Base-by-base conservation (phyloP, 805 yeast genomes). In the Myxozyma geophila region DNA sequence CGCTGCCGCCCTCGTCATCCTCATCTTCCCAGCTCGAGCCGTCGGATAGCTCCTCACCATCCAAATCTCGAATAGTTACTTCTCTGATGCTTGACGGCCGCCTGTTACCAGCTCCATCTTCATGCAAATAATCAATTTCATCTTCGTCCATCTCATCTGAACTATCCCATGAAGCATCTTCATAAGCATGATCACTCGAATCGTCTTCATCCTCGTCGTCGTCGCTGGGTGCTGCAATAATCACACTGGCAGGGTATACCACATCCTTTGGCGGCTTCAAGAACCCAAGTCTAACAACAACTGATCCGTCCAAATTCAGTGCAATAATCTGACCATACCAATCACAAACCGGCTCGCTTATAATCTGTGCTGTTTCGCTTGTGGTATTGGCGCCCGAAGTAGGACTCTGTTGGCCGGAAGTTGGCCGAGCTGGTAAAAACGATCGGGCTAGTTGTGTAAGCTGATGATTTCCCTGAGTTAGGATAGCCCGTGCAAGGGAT, bases 391-490 rank as follows among this genome's bases (percentile, higher is more conserved):
- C 10, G 10, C n/a, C 58, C 37, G 52, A 39, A 9, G 46, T 53
- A n/a, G 64, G 63, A 5, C 53, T 55, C 50, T 37, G 50, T 17
- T 51, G 59, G 28, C 65, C 62, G 7, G 63, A 54, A 9, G 36
- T 49, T 15, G 61, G 47, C 13, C 67, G 61, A 6, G 40, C 36
- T 1, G 69, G 67, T 21, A 66, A 39, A 17, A 66, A 44, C 33
- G 69, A 58, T 7, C 69, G 59, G 15, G 69, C 69, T 19, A 66
- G 57, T 56, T 63, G 67, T 1, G 68, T 41, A 10, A 66, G 69
- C 49, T 61, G 66, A 41, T 63, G 62, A 33, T 66, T 66, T 8
- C 68, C 67, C 43, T 66, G 69, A 10, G 55, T 28, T 35, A 66
- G 12, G 15, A 66, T 54, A 7, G 69, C 62, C 2, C 69, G 64